Base-by-base conservation (phyloP, 202 grass and related monocot genomes). In the Zizania palustris region DNA sequence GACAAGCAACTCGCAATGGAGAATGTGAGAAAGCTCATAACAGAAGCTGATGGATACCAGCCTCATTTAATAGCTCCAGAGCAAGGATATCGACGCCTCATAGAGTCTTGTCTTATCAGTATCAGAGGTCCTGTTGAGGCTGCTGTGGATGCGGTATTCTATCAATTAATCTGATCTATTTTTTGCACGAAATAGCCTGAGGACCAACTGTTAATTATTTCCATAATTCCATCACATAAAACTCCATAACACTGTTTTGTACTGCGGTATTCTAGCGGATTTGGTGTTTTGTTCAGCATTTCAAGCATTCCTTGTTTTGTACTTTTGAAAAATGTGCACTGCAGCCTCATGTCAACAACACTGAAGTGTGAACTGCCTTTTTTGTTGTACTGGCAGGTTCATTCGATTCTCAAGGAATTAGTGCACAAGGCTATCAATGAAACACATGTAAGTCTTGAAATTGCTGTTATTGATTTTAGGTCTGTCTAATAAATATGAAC, bases 41-140 rank as follows among this genome's bases (percentile, higher is more conserved):
- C 92, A 54, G 89, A 99, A 78, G 96, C 96, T 79, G 96, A 99
- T 85, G 96, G 96, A 57, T 99, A 99, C 69, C 96, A 99, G 63
- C 96, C 96, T 85, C 96, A 99, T 72, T 91, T 99, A 78, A 99
- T 99, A 74, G 96, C 96, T 75, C 96, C 96, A 83, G 96, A 99
- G 79, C 96, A 99, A 88, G 96, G 96, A 54, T 99, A 99, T 79
- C 83, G 96, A 2, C 96, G 96, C 54, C 89, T 99, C 40, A 99
- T 99, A 50, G 96, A 99, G 73, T 93, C 89, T 76, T 95, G 89
- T 64, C 71, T 99, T 72, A 45, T 96, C 79, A 94, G 85, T 84
- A 93, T 99, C 81, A 95, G 92, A 87, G 89, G 92, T 84, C 96
- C 96, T 80, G 89, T 92, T 39, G 96, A 99, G 84, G 92, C 92